Evolutionary conservation across 1,284 basidiomycete genomes (phyloP).

Genomic region (Exobasidium cylindrosporum): DNA sequence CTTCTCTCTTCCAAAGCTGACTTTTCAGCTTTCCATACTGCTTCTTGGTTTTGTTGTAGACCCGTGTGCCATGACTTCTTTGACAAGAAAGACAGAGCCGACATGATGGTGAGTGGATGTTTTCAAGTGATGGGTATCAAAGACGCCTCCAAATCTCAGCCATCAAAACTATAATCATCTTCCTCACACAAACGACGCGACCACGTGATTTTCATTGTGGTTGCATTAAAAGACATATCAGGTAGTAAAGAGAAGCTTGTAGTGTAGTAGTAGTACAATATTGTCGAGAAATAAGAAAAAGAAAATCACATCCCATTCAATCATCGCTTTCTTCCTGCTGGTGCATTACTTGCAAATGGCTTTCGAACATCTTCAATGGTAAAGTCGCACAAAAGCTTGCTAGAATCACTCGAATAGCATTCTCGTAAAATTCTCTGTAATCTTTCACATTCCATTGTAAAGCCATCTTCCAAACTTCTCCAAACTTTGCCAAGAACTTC

Average conservation of each 20-base stretch:
- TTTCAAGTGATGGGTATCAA: too few relatives aligned
- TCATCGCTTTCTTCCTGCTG: not conserved
- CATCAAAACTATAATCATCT: not conserved
- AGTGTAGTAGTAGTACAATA: too few relatives aligned
- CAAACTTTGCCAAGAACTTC: conserved; percentile 35
- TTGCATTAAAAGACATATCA: too few relatives aligned
- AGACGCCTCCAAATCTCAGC: not conserved
- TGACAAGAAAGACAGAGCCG: conserved; percentile 8
- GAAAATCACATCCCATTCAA: too few relatives aligned
- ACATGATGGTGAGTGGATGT: conserved; percentile 9
- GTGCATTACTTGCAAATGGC: conserved; percentile 2
- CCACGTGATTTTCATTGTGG: too few relatives aligned
- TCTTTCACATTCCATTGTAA: conserved; percentile 28
- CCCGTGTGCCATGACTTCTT: conserved; percentile 81
- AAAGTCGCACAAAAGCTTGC: conserved; percentile 19
- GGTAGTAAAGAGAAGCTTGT: too few relatives aligned
- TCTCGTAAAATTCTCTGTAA: conserved; percentile 23
- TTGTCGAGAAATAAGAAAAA: too few relatives aligned
- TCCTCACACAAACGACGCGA: too few relatives aligned
- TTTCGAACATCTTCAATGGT: conserved; percentile 18
- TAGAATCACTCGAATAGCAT: conserved; percentile 28
- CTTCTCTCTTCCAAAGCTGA: conserved; percentile 96
- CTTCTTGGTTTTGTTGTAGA: conserved; percentile 96
- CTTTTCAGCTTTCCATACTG: conserved; percentile 98
- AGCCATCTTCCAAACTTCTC: conserved; percentile 31